Evolutionary conservation across 2,329 filamentous ascomycete species (phyloP).

Genomic region (Penicillium sp.): DNA sequence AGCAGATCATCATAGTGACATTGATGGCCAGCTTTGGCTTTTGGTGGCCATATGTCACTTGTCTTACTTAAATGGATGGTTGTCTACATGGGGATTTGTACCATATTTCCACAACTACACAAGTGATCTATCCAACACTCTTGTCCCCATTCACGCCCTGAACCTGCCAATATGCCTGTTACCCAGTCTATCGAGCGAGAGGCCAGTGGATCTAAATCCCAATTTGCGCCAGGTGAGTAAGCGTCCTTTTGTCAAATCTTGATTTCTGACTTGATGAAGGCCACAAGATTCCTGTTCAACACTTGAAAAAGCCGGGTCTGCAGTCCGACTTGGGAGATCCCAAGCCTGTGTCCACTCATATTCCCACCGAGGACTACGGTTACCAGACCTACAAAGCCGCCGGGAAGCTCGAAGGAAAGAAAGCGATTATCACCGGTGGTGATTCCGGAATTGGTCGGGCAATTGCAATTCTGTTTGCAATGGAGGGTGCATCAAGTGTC

Average conservation of each 20-base stretch:
- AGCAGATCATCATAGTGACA: slow-evolving; percentile 6
- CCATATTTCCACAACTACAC: background rate
- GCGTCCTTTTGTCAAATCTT: background rate
- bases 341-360: slow-evolving; percentile 53
- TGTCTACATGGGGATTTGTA: background rate
- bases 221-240: slow-evolving; percentile 28
- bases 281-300: slow-evolving; percentile 44
- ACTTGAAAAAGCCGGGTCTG: slow-evolving; percentile 47
- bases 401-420: slow-evolving; percentile 65
- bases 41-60: background rate
- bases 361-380: slow-evolving; percentile 60
- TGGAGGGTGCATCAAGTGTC: slow-evolving; percentile 66
- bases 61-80: slow-evolving; percentile 1
- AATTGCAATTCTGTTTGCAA: slow-evolving; percentile 65
- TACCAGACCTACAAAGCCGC: slow-evolving; percentile 65
- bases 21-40: background rate
- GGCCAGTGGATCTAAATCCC: slow-evolving; percentile 23
- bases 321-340: slow-evolving; percentile 49
- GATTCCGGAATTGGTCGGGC: slow-evolving; percentile 72
- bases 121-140: background rate
- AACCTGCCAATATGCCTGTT: slow-evolving; percentile 9
- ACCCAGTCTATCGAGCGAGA: slow-evolving; percentile 14
- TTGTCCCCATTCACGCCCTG: background rate
- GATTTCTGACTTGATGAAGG: slow-evolving; percentile 27
- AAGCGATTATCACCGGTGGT: slow-evolving; percentile 70